phyloP scores from a whole-genome alignment of 2,329 filamentous ascomycete genomes.

The Arachnomyces sp. region DNA sequence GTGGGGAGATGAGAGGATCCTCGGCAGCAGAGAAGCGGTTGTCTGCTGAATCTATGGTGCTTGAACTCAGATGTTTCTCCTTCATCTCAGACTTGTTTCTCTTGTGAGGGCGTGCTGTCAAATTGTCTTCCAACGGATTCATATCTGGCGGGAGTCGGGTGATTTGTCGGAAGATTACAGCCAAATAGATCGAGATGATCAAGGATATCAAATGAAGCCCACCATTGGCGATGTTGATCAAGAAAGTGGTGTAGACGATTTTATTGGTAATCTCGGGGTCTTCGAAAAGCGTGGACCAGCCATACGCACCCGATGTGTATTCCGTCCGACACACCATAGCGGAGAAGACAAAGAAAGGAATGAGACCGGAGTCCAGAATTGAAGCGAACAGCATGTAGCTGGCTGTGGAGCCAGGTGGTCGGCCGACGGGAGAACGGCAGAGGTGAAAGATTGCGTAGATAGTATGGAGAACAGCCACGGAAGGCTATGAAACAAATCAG shows the following conservation, averaged over 20 bases:
- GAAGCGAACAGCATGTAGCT: slow-evolving; percentile 83
- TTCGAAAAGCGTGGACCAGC: slow-evolving; percentile 63
- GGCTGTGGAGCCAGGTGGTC: slow-evolving; percentile 70
- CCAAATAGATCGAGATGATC: slow-evolving; percentile 63
- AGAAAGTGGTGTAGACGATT: slow-evolving; percentile 60
- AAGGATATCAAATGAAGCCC: slow-evolving; percentile 65
- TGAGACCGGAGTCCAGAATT: slow-evolving; percentile 59
- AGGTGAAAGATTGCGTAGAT: slow-evolving; percentile 78
- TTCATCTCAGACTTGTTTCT: slow-evolving; percentile 57
- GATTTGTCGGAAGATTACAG: slow-evolving; percentile 73
- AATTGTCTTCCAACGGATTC: slow-evolving; percentile 82
- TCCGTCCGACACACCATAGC: slow-evolving; percentile 47
- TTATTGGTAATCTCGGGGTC: slow-evolving; percentile 47
- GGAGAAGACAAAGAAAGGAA: slow-evolving; percentile 56
- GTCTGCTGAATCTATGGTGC: slow-evolving; percentile 35
- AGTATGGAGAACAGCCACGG: slow-evolving; percentile 62
- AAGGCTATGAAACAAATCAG: slow-evolving; percentile 50
- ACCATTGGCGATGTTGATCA: slow-evolving; percentile 55
- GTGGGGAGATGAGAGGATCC: slow-evolving; percentile 35
- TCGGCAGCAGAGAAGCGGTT: slow-evolving; percentile 31
- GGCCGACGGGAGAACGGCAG: slow-evolving; percentile 56
- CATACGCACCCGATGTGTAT: slow-evolving; percentile 33
- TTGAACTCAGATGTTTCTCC: slow-evolving; percentile 54
- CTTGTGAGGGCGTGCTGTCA: slow-evolving; percentile 69
- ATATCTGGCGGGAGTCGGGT: slow-evolving; percentile 77